Conservation (phyloP, 2,329 filamentous ascomycete genomes). For the Nemania sp. region DNA sequence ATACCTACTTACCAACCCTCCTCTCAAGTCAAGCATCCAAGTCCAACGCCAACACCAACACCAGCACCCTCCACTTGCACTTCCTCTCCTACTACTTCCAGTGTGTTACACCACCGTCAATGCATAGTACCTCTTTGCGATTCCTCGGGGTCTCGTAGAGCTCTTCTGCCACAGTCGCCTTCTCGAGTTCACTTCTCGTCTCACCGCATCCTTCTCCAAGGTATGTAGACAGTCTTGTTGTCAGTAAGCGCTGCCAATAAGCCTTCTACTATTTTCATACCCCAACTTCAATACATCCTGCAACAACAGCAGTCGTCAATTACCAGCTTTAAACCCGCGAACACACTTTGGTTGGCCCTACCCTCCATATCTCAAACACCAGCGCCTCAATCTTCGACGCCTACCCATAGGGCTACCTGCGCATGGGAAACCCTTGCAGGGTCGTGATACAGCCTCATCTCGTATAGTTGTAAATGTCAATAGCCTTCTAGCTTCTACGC, state of each 20-base stretch:
- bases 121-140: slow-evolving; percentile 26
- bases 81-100: slow-evolving; percentile 20
- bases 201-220: slow-evolving; percentile 23
- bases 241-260: not conserved
- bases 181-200: slow-evolving; percentile 5
- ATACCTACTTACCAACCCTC: too few species aligned
- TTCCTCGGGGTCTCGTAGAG: slow-evolving; percentile 9
- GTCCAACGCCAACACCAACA: slow-evolving; percentile 10
- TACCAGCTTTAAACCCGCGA: slow-evolving; percentile 1
- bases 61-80: slow-evolving; percentile 14
- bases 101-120: slow-evolving; percentile 15
- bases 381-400: not conserved
- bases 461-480: slow-evolving; percentile 2
- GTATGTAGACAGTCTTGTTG: slow-evolving; percentile 26
- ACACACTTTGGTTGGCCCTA: slow-evolving; percentile 22
- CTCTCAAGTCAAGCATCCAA: slow-evolving; percentile 3
- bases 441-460: not conserved
- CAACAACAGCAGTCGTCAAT: not conserved
- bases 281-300: not conserved
- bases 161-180: slow-evolving; percentile 21
- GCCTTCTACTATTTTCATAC: not conserved
- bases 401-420: not conserved
- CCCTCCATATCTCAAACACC: slow-evolving; percentile 7
- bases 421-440: not conserved
- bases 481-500: not conserved